These are phyloP conservation scores for Limtongia smithiae DNA, from an alignment of 805 yeast genomes.

Conservation along the genomic window DNA sequence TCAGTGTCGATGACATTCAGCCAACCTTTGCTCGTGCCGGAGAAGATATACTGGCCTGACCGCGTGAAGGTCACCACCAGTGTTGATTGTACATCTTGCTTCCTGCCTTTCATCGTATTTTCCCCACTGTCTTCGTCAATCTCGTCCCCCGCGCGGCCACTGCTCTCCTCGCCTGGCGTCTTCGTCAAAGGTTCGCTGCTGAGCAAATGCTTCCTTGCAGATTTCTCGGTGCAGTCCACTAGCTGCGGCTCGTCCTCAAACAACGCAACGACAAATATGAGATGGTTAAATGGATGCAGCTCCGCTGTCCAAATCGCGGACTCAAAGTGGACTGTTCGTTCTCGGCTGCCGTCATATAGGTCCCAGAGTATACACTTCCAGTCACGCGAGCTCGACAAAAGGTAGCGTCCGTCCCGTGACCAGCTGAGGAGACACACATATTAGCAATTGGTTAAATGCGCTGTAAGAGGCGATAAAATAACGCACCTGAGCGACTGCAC, in stretches of 20 bases:
- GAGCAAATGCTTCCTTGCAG: slow-evolving; percentile 16
- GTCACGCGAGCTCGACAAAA: slow-evolving; percentile 72
- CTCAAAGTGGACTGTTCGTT: slow-evolving; percentile 51
- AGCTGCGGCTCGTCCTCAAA: slow-evolving; percentile 59
- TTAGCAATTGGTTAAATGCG: not conserved
- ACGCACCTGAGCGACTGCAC: slow-evolving; percentile 51
- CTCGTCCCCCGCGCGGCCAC: slow-evolving; percentile 9
- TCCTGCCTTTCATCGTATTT: slow-evolving; percentile 24
- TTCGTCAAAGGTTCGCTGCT: slow-evolving; percentile 6
- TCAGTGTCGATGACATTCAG: slow-evolving; percentile 46
- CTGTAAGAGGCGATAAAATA: not conserved
- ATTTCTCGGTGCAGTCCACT: slow-evolving; percentile 41
- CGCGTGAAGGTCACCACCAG: slow-evolving; percentile 52
- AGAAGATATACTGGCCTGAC: slow-evolving; percentile 53
- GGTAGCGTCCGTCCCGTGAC: slow-evolving; percentile 67
- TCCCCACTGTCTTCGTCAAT: slow-evolving; percentile 29
- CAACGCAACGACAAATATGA: slow-evolving; percentile 58
- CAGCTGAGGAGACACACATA: slow-evolving; percentile 47
- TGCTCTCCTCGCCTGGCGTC: not conserved
- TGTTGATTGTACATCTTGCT: slow-evolving; percentile 41
- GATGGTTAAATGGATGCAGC: slow-evolving; percentile 39
- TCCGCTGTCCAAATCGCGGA: slow-evolving; percentile 72
- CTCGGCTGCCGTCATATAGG: slow-evolving; percentile 44
- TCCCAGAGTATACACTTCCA: slow-evolving; percentile 86
- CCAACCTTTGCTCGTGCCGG: slow-evolving; percentile 82